These are phyloP conservation scores for Bretziella fagacearum DNA, from an alignment of 2,329 filamentous ascomycete species.

Conservation along the genomic window DNA sequence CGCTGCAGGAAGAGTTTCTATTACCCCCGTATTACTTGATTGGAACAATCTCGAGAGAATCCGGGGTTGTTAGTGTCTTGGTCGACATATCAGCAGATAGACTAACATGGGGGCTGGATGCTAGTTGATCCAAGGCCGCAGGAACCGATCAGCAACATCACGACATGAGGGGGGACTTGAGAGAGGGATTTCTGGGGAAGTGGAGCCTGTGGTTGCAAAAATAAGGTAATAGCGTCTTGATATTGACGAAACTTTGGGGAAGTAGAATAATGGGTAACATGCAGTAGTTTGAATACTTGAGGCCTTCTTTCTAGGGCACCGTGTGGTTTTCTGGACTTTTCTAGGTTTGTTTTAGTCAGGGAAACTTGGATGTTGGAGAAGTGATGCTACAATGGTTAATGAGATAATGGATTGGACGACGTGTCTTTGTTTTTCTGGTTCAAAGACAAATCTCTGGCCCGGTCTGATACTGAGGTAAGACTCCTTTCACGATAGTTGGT, in stretches of 20 bases:
- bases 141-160: not conserved
- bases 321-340: not conserved
- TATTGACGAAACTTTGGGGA: conserved; percentile 1
- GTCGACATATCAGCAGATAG: no score
- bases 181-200: not conserved
- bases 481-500: no score
- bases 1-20: conserved; percentile 3
- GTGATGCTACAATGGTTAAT: not conserved
- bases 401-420: not conserved
- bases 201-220: not conserved
- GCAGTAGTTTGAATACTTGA: not conserved
- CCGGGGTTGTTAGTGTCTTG: not conserved
- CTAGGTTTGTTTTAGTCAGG: not conserved
- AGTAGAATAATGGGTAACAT: not conserved
- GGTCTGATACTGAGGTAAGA: not conserved
- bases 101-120: not conserved
- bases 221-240: not conserved
- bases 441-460: not conserved
- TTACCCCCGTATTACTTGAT: conserved; percentile 13
- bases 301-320: not conserved
- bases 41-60: not conserved
- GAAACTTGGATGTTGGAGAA: not conserved
- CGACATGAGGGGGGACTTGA: not conserved
- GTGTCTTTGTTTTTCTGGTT: not conserved
- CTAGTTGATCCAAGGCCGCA: not conserved